Evolutionary conservation across 176 grass and related monocot genomes (phyloP), one percentile per base, ranked within the genome.

Genomic region (Ampelocalamus luodianensis): DNA sequence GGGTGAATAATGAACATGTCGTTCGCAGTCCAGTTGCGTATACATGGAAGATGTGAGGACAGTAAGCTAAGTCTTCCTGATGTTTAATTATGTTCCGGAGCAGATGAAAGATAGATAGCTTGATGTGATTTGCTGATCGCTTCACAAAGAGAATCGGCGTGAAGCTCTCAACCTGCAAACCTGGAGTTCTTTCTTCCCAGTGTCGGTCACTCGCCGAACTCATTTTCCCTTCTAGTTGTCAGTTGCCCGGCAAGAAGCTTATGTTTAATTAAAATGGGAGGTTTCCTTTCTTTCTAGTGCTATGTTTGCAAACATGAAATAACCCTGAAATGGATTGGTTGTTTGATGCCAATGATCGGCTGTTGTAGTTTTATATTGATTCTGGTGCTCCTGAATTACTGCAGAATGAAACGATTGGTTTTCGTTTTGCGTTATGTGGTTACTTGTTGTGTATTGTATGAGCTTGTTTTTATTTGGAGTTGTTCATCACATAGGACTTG

Each of bases 91-190:
- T 88, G 66, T 10, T 77, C 50, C 15, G 34, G 71, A 56, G 68
- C 26, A 62, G 72, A 46, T 62, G 72, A 67, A 78, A 72, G 72
- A 82, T 87, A 84, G 79, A 48, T 91, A 91, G 59, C 18, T 66
- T 88, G 85, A 85, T 86, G 73, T 91, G 79, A 36, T 89, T 90
- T 74, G 83, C 83, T 63, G 67, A 73, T 88, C 73, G 67, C 87
- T 93, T 90, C 79, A 71, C 94, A 87, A 90, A 86, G 91, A 92
- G 88, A 94, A 97, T 92, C 79, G n/a, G 86, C 84, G 87, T 91
- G 85, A 90, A 90, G 89, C 84, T 76, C 85, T 80, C 34, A 40
- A 59, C 38, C 38, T 67, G 71, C 72, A 85, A 56, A 71, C 84
- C 83, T 74, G 64, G 24, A 80, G 62, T 82, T 84, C 80, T 85